Percentiles rank a stretch among this genome's conserved stretches.
Evolutionary conservation across 2,329 filamentous ascomycete species (phyloP).

Genomic region (Sporothrix inflata): DNA sequence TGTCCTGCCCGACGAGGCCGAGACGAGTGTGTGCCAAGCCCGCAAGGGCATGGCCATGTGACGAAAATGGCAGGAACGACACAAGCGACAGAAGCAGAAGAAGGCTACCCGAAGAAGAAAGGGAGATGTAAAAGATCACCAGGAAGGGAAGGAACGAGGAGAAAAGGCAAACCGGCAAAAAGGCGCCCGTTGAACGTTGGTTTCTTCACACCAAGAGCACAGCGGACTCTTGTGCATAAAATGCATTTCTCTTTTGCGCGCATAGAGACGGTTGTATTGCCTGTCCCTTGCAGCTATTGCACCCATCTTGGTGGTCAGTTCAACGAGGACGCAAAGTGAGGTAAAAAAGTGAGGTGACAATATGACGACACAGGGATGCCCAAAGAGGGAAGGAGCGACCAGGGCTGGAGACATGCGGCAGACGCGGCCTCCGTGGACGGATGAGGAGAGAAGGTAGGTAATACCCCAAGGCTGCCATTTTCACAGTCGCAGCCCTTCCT

Average conservation of each 20-base stretch:
- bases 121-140: background rate
- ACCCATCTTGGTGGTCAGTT: background rate
- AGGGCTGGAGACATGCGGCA: conserved; percentile 5
- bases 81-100: background rate
- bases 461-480: background rate
- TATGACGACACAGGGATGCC: background rate
- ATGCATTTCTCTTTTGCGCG: background rate
- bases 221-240: background rate
- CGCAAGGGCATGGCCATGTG: conserved; percentile 17
- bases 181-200: background rate
- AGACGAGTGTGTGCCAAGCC: conserved; percentile 9
- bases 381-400: background rate
- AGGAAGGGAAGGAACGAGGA: background rate
- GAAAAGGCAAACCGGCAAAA: background rate
- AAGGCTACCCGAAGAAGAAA: background rate
- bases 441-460: conserved; percentile 1
- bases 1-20: background rate
- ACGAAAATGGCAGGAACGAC: conserved; percentile 16
- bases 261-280: background rate
- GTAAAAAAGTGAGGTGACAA: background rate
- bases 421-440: background rate
- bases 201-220: too few relatives aligned
- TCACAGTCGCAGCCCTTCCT: background rate
- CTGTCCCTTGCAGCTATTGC: background rate
- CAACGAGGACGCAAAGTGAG: too few relatives aligned